Base-by-base conservation (phyloP, 2,329 filamentous ascomycete genomes). In the Colletotrichum sp. region DNA sequence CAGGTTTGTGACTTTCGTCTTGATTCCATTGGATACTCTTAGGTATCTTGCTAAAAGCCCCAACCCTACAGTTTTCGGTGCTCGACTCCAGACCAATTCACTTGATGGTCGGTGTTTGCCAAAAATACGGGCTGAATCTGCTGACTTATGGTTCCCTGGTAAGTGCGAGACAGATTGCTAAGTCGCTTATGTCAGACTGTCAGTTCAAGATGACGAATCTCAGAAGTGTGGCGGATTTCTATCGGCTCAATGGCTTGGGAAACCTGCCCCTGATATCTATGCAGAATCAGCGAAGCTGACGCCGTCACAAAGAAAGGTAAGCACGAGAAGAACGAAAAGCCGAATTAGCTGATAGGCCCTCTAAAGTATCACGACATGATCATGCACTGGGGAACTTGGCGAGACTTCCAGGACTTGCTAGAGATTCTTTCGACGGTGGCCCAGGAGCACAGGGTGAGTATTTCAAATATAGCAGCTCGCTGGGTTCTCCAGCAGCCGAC, bases 281-380 rank as follows among this genome's bases (percentile, higher is more conserved):
- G 39, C 44, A 16, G 52, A 65, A 18, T 57, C 34, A 10, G 26
- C 62, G 12, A 28, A 13, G 2, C 24, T 72, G 18, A 72, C 69
- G 24, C 69, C 69, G 28, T 72, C 69, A 1, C 69, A 72, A 63
- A 49, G 69, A 26, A 72, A 72, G 69, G 62, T 72, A 12, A 62
- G 68, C 15, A 34, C 30, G 32, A 34, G 32, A 2, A 34, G 32
- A 34, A 34, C 32, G 12, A 6, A 34, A 30, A 30, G 30, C 30
- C 10, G 30, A 32, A 12, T 8, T 28, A 16, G 36, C 57, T 64
- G 18, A 71, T n/a, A 1, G 5, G 26, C 44, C n/a, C 44, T 49
- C 10, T 28, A 2, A 6, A 71, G 68, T 71, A 71, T 21, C 36
- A 64, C 26, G 69, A 64, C 21, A 71, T 71, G 28, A 71, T 64